These are phyloP conservation scores for Lentinula boryana DNA, from an alignment of 768 basidiomycete species.

Conservation along the genomic window DNA sequence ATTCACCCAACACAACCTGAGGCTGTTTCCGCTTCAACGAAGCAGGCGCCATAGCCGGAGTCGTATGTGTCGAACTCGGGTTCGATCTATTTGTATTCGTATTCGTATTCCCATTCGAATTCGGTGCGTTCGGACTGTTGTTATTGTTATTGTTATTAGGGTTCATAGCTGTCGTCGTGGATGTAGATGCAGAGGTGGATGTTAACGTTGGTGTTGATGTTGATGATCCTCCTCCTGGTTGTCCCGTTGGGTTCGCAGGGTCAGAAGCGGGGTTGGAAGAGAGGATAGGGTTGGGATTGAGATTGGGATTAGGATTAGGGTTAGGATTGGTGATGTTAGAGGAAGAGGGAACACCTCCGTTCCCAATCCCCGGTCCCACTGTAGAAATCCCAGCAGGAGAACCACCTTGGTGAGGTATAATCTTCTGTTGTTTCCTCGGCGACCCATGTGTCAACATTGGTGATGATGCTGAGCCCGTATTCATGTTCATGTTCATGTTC, in stretches of 20 bases:
- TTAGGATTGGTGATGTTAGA: constrained; percentile 25
- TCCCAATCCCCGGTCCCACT: constrained; percentile 11
- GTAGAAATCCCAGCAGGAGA: constrained; percentile 14
- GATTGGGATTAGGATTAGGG: constrained; percentile 20
- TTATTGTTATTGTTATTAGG: too few relatives aligned
- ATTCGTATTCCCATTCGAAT: too few relatives aligned
- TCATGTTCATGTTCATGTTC: constrained; percentile 14
- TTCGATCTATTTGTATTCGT: neutral
- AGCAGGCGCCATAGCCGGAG: constrained; percentile 41
- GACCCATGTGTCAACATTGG: constrained; percentile 34
- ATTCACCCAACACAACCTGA: too few relatives aligned
- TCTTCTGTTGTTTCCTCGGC: constrained; percentile 61
- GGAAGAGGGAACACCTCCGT: constrained; percentile 23
- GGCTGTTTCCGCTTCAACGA: constrained; percentile 48
- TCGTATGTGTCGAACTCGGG: constrained; percentile 37
- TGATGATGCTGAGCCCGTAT: constrained; percentile 42
- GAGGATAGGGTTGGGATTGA: neutral
- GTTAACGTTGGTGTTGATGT: too few relatives aligned
- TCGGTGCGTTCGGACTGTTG: too few relatives aligned
- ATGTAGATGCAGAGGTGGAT: too few relatives aligned
- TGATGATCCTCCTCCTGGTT: too few relatives aligned
- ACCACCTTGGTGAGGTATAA: constrained; percentile 27
- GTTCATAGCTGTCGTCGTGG: too few relatives aligned
- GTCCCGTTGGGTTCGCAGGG: neutral
- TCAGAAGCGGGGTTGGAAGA: too few relatives aligned